Evolutionary conservation across 1,284 basidiomycete genomes (phyloP).

Genomic region (Neonothopanus nambi): DNA sequence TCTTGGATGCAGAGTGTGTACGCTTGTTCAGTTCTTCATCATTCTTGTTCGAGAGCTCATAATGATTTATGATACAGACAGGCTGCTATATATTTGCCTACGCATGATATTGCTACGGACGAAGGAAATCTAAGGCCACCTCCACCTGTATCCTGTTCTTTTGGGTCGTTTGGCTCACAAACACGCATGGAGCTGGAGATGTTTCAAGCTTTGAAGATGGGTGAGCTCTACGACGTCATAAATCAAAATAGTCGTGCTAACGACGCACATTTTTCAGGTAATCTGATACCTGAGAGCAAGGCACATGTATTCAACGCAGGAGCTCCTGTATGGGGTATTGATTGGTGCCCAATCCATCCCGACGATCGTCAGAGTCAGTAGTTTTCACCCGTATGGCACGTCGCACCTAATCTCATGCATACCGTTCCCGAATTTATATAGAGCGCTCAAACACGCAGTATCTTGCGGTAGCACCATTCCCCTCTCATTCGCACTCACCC

Average conservation of each 20-base stretch:
- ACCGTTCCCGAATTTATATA: not conserved
- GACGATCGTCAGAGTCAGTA: conserved; percentile 53
- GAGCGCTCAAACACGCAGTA: conserved; percentile 61
- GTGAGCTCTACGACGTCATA: conserved; percentile 39
- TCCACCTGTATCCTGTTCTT: conserved; percentile 57
- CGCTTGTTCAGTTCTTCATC: conserved; percentile 14
- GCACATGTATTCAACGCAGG: conserved; percentile 80
- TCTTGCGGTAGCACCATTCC: conserved; percentile 80
- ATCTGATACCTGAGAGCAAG: conserved; percentile 49
- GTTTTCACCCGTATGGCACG: not conserved
- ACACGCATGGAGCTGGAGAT: conserved; percentile 47
- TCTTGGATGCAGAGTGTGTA: conserved; percentile 52
- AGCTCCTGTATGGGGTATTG: conserved; percentile 81
- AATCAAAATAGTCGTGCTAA: conserved; percentile 7
- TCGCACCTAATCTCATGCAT: not conserved
- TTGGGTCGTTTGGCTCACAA: conserved; percentile 63
- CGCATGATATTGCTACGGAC: conserved; percentile 43
- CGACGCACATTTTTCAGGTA: conserved; percentile 32
- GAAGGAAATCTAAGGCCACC: conserved; percentile 49
- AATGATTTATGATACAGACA: conserved; percentile 39
- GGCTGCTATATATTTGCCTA: conserved; percentile 58
- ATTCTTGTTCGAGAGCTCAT: not conserved
- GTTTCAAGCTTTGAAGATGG: conserved; percentile 56
- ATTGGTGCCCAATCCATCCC: conserved; percentile 85
- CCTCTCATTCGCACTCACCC: conserved; percentile 57